A percentile compares a stretch with the other conserved stretches of the same genome.
These are phyloP conservation scores for Thielaviopsis musarum DNA, from an alignment of 2,329 filamentous ascomycete species.

Conservation along the genomic window DNA sequence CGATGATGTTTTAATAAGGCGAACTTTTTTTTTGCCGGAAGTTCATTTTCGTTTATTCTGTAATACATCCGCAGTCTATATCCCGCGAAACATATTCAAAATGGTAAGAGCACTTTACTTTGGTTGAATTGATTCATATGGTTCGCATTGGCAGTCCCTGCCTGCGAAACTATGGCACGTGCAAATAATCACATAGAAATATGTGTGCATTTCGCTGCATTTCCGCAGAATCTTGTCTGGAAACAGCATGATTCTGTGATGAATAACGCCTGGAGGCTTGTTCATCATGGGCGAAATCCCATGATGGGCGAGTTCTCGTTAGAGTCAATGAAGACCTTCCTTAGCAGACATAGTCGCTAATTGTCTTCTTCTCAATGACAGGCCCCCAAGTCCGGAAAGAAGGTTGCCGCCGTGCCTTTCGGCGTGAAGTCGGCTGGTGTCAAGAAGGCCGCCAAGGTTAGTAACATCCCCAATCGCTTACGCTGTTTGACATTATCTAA, in stretches of 20 bases:
- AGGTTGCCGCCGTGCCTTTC: conserved; percentile 93
- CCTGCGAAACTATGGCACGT: conserved; percentile 1
- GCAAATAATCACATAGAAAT: not conserved
- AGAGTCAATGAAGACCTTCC: conserved; percentile 68
- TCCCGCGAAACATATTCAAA: conserved; percentile 18
- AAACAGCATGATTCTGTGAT: conserved; percentile 10
- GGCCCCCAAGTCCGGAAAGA: conserved; percentile 97
- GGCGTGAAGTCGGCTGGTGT: conserved; percentile 76
- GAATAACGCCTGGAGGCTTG: conserved; percentile 12
- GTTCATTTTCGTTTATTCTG: not conserved
- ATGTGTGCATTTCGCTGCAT: conserved; percentile 8
- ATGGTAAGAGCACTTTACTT: conserved; percentile 23
- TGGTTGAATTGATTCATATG: not conserved
- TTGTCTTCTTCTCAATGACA: conserved; percentile 99
- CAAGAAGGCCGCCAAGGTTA: conserved; percentile 95
- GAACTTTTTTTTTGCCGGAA: not conserved
- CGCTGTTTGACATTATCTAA: not conserved
- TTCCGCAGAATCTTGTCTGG: conserved; percentile 7
- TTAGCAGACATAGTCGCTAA: conserved; percentile 74
- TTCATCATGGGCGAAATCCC: not conserved
- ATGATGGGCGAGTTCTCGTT: conserved; percentile 44
- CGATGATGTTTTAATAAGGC: conserved; percentile 5
- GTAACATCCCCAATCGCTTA: conserved; percentile 21
- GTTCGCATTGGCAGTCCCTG: conserved; percentile 6
- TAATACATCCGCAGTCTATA: conserved; percentile 7